phyloP scores from a whole-genome alignment of 2,329 filamentous ascomycete species.

The Daldinia sp. region DNA sequence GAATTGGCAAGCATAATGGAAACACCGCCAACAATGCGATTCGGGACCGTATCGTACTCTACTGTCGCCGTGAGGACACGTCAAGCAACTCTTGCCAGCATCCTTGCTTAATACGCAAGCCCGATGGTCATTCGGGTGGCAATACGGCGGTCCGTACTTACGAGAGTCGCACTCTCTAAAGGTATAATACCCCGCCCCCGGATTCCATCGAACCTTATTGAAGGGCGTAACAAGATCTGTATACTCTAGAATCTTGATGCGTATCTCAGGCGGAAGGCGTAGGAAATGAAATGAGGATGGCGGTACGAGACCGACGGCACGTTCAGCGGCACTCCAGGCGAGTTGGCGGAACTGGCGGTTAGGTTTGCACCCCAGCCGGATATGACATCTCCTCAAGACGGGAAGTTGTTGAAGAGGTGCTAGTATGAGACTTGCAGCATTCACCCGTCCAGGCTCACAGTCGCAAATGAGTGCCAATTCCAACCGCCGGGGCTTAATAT shows the following conservation, averaged over 20 bases:
- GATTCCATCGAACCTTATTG: slow-evolving; percentile 10
- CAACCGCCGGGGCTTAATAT: slow-evolving; percentile 1
- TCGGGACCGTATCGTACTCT: background rate
- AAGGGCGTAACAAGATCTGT: slow-evolving; percentile 19
- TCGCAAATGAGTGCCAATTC: slow-evolving; percentile 7
- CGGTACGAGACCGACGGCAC: background rate
- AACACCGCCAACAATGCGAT: background rate
- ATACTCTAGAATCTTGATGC: slow-evolving; percentile 12
- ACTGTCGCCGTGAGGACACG: slow-evolving; percentile 1
- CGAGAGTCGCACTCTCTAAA: slow-evolving; percentile 11
- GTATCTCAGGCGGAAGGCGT: slow-evolving; percentile 10
- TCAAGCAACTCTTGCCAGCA: background rate
- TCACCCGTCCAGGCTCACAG: slow-evolving; percentile 4
- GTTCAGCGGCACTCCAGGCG: slow-evolving; percentile 6
- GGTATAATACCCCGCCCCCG: background rate
- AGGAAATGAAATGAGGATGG: slow-evolving; percentile 9
- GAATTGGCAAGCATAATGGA: slow-evolving; percentile 11
- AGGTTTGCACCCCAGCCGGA: slow-evolving; percentile 4
- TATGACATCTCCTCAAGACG: background rate
- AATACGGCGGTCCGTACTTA: slow-evolving; percentile 9
- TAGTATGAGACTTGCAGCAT: background rate
- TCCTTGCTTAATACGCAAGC: background rate
- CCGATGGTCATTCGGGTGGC: slow-evolving; percentile 6
- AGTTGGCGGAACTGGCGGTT: slow-evolving; percentile 5
- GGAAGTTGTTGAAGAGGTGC: slow-evolving; percentile 3